Evolutionary conservation across 768 basidiomycete genomes (phyloP), one percentile per base, ranked within the genome.

Genomic region (Leccinellum luteum): DNA sequence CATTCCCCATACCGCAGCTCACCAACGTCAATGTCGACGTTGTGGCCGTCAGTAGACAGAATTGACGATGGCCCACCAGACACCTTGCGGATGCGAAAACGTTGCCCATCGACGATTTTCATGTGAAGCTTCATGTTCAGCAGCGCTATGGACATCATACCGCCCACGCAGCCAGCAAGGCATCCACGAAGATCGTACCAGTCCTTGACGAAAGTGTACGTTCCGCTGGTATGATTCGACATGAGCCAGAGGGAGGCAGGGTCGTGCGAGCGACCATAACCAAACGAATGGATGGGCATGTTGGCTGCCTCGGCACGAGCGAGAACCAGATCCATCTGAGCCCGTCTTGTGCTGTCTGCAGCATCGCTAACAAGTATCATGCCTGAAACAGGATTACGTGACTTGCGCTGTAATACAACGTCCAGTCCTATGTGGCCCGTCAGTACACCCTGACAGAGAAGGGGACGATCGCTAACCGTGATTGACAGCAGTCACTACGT

Each of bases 401-500:
- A 78, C 76, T 97, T 97, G 55, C 97, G 88, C 73, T 98, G 97
- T 31, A 99, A 75, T 7, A 98, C 90, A 19, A 96, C 86, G 70
- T 99, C 97, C 31, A 98, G 83, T 43, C 90, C 93, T 90, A 63
- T 10, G 53, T 52, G 12, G 32, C n/a, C n/a, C 27, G 25, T 52
- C 35, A 44, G 28, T 25, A 51, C 51, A 52, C 21, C 41, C 23
- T 47, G 35, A 21, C 3, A 54, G 34, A 47, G 27, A 35, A 7
- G n/a, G 44, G 17, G 15, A 31, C 8, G 14, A 43, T 47, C 30
- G 58, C 76, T 51, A 53, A 87, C 92, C 93, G 66, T 96, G 89
- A 70, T 99, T 99, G 56, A 98, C 92, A n/a, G 95, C 97, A 12
- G 95, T 96, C 23, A 98, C 94, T 17, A 99, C 96, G 71, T 97